A percentile compares a stretch with the other conserved stretches of the same genome.
phyloP scores from a whole-genome alignment of 805 yeast genomes.

The Ogataea neopini region DNA sequence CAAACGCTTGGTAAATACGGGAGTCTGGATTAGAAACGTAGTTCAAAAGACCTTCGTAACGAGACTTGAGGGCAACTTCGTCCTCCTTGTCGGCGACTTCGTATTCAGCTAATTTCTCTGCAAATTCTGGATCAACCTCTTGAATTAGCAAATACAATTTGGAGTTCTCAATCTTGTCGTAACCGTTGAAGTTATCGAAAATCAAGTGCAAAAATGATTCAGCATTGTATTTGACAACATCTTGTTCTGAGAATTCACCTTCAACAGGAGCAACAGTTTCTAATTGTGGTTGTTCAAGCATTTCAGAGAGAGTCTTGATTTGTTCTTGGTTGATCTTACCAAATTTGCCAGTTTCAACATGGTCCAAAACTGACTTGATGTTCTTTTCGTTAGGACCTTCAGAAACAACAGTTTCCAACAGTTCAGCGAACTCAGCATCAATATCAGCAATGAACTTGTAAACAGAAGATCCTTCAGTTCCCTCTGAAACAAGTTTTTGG shows the following conservation, averaged over 20 bases:
- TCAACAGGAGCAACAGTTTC: not conserved
- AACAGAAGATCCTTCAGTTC: slow-evolving; percentile 23
- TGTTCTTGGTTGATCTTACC: slow-evolving; percentile 16
- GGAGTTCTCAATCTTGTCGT: slow-evolving; percentile 23
- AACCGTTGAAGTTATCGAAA: slow-evolving; percentile 12
- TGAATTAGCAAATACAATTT: slow-evolving; percentile 24
- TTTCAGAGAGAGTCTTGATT: slow-evolving; percentile 9
- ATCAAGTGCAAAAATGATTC: slow-evolving; percentile 16
- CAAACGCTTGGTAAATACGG: slow-evolving; percentile 25
- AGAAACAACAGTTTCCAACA: slow-evolving; percentile 17
- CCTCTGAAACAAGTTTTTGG: slow-evolving; percentile 19
- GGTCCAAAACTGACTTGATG: slow-evolving; percentile 11
- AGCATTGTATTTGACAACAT: slow-evolving; percentile 10
- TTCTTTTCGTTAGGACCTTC: slow-evolving; percentile 17
- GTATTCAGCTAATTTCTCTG: slow-evolving; percentile 22
- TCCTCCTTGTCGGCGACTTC: slow-evolving; percentile 23
- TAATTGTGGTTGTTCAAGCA: slow-evolving; percentile 2
- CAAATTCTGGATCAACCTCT: slow-evolving; percentile 29
- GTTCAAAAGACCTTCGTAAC: slow-evolving; percentile 21
- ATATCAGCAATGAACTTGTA: slow-evolving; percentile 19
- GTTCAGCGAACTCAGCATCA: slow-evolving; percentile 26
- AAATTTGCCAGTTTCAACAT: slow-evolving; percentile 21
- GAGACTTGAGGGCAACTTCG: slow-evolving; percentile 10
- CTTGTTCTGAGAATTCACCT: slow-evolving; percentile 2
- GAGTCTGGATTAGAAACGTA: slow-evolving; percentile 25